Evolutionary conservation across 2,329 filamentous ascomycete genomes (phyloP).

Genomic region (Ophiocordyceps polyrhachis-furcata): DNA sequence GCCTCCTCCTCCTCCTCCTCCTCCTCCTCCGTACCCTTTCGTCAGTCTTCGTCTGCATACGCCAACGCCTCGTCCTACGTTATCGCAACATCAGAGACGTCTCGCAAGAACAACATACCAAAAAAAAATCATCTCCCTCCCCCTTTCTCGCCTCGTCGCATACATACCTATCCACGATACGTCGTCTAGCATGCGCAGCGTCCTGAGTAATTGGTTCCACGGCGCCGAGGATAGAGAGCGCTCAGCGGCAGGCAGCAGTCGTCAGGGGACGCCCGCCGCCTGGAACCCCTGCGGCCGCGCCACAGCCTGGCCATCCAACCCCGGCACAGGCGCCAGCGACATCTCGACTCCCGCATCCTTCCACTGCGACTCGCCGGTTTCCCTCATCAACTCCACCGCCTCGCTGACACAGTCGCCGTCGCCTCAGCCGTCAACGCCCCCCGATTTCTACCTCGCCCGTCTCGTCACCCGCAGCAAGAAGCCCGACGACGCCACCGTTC

Average conservation of each 20-base stretch:
- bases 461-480: neutral
- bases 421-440: conserved; percentile 16
- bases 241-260: neutral
- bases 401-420: conserved; percentile 18
- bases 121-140: neutral
- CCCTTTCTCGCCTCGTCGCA: neutral
- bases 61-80: neutral
- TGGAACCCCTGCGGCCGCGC: conserved; percentile 1
- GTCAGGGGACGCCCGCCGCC: neutral
- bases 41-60: neutral
- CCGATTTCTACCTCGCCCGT: conserved; percentile 5
- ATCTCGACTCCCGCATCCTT: conserved; percentile 7
- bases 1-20: neutral
- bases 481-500: neutral
- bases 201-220: conserved; percentile 11
- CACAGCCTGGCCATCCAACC: conserved; percentile 1
- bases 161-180: too few species aligned
- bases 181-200: conserved; percentile 2
- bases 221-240: conserved; percentile 8
- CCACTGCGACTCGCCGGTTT: conserved; percentile 15
- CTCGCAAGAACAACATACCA: too few species aligned
- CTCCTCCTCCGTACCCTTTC: neutral
- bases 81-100: too few species aligned
- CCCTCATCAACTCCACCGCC: conserved; percentile 12
- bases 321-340: conserved; percentile 5